These are phyloP conservation scores for Zoysia matrella DNA, from an alignment of 202 grass and related monocot genomes.

Conservation along the genomic window DNA sequence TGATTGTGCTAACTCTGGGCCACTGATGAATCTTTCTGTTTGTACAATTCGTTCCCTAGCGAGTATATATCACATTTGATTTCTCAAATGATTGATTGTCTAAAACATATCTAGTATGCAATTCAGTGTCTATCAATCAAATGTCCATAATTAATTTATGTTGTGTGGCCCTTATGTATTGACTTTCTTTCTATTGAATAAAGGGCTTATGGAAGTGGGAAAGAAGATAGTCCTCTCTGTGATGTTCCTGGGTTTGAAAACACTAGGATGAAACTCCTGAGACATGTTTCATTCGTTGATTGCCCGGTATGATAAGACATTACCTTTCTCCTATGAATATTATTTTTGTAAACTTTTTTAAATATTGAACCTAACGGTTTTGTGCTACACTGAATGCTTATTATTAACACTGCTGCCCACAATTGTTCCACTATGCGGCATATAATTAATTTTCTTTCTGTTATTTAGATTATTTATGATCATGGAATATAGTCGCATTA, in stretches of 20 bases:
- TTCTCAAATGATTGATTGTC: too few relatives aligned
- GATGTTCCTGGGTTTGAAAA: conserved; percentile 97
- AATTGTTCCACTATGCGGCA: background rate
- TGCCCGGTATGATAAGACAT: conserved; percentile 68
- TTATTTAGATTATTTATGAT: conserved; percentile 1
- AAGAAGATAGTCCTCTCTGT: conserved; percentile 89
- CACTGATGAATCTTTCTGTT: too few relatives aligned
- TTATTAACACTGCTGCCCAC: background rate
- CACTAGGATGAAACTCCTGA: conserved; percentile 91
- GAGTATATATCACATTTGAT: too few relatives aligned
- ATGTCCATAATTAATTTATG: background rate
- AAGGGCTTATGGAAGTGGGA: conserved; percentile 96
- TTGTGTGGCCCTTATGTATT: conserved; percentile 9
- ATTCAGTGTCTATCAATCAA: background rate
- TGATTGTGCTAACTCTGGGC: too few relatives aligned
- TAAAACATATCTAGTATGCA: background rate
- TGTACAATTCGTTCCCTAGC: too few relatives aligned
- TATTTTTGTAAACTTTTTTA: background rate
- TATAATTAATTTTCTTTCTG: background rate
- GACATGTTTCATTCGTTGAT: conserved; percentile 98
- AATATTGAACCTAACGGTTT: background rate
- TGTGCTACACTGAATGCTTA: background rate
- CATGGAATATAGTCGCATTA: conserved; percentile 5
- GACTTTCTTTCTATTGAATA: conserved; percentile 29
- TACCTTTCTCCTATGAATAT: background rate